Base-by-base conservation (phyloP, 176 grass and related monocot species). In the Eragrostis curvula region DNA sequence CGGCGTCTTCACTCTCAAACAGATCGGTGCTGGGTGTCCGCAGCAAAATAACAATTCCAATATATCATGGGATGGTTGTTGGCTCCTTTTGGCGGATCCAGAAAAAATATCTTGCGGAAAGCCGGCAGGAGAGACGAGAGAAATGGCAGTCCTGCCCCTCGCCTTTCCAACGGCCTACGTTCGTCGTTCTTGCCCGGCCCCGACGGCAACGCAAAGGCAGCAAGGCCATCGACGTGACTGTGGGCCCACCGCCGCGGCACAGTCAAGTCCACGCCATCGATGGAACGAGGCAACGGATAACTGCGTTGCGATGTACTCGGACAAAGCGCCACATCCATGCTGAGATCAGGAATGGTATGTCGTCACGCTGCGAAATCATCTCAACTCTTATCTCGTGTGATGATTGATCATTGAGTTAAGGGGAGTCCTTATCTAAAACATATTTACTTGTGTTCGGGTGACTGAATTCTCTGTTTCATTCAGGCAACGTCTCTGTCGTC, bases 111-210 rank as follows among this genome's bases (percentile, higher is more conserved):
- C 78, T 79, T 14, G 32, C 32, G 32, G 32, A 2, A 2, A 4
- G 7, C 1, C 3, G 2, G 9, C 53, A n/a, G 7, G 1, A 4
- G 50, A 6, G 18, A 18, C 1, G 16, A 1, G 23, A 0, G 12
- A 66, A 77, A 66, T 39, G 76, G 15, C 76, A 1, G 12, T 1
- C 2, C 7, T 66, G 7, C 62, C 61, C 73, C 44, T 58, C 24
- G 32, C 32, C 32, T 36, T 36, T 36, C 32, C 32, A 36, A 36
- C 32, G 32, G 32, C 32, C 32, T 36, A 2, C 32, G 32, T 36
- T 4, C 32, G 1, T 7, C 11, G 43, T 4, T 23, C 51, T 42
- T 57, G 30, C 30, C 72, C 72, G n/a, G 11, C 23, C 12, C 42
- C n/a, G 6, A 71, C 69, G 69, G 70, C 70, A 73, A 72, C 69